phyloP scores from a whole-genome alignment of 352 stramenopile species.

The Pythium coloratum region DNA sequence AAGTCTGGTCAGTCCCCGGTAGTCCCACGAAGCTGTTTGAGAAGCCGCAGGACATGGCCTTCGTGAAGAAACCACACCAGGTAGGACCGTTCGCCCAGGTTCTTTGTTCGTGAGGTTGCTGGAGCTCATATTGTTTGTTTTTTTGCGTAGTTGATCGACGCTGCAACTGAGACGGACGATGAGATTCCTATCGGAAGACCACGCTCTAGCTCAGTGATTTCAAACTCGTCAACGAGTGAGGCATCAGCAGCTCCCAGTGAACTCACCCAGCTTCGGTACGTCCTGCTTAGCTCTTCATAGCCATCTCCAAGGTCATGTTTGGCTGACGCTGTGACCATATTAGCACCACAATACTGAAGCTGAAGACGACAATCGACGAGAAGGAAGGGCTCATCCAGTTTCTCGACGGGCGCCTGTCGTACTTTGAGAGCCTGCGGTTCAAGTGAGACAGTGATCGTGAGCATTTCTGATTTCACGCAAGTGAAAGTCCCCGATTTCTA shows the following conservation, averaged over 20 bases:
- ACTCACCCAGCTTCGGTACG: constrained; percentile 18
- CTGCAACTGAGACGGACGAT: constrained; percentile 10
- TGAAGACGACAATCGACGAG: constrained; percentile 55
- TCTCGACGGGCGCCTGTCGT: constrained; percentile 50
- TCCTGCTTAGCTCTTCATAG: background rate
- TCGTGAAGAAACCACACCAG: background rate
- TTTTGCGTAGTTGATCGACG: constrained; percentile 11
- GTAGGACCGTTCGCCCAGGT: background rate
- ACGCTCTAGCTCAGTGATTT: background rate
- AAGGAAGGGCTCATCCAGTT: constrained; percentile 66
- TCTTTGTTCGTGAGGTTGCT: background rate
- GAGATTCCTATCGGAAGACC: background rate
- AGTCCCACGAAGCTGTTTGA: constrained; percentile 12
- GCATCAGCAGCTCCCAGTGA: constrained; percentile 9
- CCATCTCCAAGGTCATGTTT: background rate
- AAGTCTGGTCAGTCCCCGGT: constrained; percentile 23
- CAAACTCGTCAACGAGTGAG: background rate
- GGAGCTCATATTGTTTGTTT: background rate
- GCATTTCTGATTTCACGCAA: background rate
- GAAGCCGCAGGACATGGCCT: background rate
- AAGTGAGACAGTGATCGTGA: constrained; percentile 2
- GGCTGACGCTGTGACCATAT: background rate
- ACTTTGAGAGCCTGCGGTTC: constrained; percentile 39
- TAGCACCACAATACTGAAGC: constrained; percentile 51
- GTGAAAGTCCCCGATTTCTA: background rate